These are phyloP conservation scores for Diplotaxis tenuifolia DNA, from an alignment of 345 rosid species.

Conservation along the genomic window DNA sequence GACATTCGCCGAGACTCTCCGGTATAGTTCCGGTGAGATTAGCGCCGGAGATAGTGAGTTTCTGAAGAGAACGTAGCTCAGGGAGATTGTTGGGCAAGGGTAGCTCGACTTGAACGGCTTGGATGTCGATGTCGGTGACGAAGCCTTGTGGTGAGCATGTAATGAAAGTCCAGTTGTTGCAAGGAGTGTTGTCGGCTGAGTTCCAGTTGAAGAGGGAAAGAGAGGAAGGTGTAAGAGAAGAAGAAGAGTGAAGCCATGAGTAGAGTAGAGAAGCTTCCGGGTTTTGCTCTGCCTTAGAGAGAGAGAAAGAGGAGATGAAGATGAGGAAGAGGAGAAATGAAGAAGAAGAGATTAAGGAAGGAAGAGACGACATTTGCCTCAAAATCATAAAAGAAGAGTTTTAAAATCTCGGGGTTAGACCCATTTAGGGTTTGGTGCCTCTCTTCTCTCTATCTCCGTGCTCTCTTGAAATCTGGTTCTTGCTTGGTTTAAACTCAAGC, in stretches of 20 bases:
- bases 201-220: conserved; percentile 62
- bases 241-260: conserved; percentile 67
- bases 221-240: conserved; percentile 42
- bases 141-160: conserved; percentile 63
- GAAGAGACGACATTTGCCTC: conserved; percentile 76
- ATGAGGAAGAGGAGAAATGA: conserved; percentile 34
- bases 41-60: conserved; percentile 59
- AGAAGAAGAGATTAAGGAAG: conserved; percentile 37
- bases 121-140: conserved; percentile 64
- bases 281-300: conserved; percentile 45
- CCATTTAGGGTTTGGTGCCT: conserved; percentile 54
- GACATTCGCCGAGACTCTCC: conserved; percentile 47
- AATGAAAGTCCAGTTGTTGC: conserved; percentile 80
- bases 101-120: conserved; percentile 53
- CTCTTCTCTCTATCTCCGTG: conserved; percentile 34
- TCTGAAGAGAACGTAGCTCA: conserved; percentile 46
- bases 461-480: conserved; percentile 41
- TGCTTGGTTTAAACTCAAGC: conserved; percentile 63
- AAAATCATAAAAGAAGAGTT: conserved; percentile 47
- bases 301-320: conserved; percentile 33
- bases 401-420: conserved; percentile 64
- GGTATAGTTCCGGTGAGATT: conserved; percentile 77
- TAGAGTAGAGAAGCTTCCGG: conserved; percentile 57
- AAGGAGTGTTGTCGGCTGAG: conserved; percentile 56
- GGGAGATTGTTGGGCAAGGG: conserved; percentile 62